These are phyloP conservation scores for Escallonia rubra DNA, from an alignment of 129 eudicot species.

Conservation along the genomic window DNA sequence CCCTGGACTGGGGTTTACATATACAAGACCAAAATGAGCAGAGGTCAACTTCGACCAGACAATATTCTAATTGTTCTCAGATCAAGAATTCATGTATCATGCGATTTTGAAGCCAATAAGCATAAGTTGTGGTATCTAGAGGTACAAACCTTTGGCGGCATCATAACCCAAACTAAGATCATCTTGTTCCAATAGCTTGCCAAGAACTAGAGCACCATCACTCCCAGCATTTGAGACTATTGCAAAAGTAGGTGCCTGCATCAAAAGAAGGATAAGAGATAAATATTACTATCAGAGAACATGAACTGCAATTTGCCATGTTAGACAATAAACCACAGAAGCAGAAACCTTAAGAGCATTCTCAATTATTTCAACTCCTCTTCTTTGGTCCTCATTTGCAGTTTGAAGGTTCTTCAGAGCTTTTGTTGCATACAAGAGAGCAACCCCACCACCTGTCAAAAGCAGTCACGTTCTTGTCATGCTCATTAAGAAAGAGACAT, in stretches of 20 bases:
- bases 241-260: constrained; percentile 72
- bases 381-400: constrained; percentile 66
- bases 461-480: background rate
- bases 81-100: background rate
- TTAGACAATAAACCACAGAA: background rate
- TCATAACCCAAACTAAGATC: constrained; percentile 70
- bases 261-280: background rate
- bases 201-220: constrained; percentile 73
- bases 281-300: background rate
- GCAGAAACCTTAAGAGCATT: constrained; percentile 74
- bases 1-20: no score
- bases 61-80: background rate
- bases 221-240: constrained; percentile 90
- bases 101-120: background rate
- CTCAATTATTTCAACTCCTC: constrained; percentile 78
- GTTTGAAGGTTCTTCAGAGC: constrained; percentile 64
- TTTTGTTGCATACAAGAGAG: constrained; percentile 82
- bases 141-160: constrained; percentile 83
- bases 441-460: constrained; percentile 87
- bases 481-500: background rate
- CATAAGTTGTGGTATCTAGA: background rate
- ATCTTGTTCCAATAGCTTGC: constrained; percentile 84
- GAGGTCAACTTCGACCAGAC: no score
- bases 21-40: no score
- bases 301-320: background rate